Evolutionary conservation across 1,284 basidiomycete genomes (phyloP), one percentile per base, ranked within the genome.

Genomic region (Sanguinoderma infundibulare): DNA sequence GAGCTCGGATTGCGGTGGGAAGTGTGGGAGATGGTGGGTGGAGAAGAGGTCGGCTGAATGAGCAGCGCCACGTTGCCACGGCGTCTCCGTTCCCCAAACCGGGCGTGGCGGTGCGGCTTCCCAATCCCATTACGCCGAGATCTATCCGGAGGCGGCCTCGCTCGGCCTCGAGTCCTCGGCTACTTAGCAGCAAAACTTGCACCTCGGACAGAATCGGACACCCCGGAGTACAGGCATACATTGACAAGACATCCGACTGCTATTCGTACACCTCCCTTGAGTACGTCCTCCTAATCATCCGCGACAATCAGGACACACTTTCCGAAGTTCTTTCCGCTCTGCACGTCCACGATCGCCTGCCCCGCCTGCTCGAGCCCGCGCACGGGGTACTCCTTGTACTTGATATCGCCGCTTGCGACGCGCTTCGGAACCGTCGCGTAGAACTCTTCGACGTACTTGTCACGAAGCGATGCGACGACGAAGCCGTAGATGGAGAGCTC

Each of bases 401-500:
- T 85, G 64, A 92, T 70, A 73, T 87, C 80, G 9, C 89, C 89
- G 32, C 79, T 78, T 3, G 80, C 80, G 52, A 89, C 72, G 65
- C 82, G 79, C 35, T 75, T 71, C 0, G 83, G 79, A 40, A 92
- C 72, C 53, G 82, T 81, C 9, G 74, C 72, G 70, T 85, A 85
- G 73, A 86, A 87, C 34, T 76, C 75, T 0, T 74, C 71, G 0
- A 46, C 58, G 70, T 81, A 80, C 68, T 81, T 79, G 28, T 62
- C 56, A 6, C 72, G 58, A 22, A 82, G 73, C 55, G 81, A 76
- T 47, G 69, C 67, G 15, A 86, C 81, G 65, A 87, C 77, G 74
- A 92, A 89, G 8, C 91, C 91, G 65, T 81, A 70, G 60, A 92
- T 73, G 10, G 74, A 82, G 56, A 88, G 79, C 52, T 82, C 76